Evolutionary conservation across 2,329 filamentous ascomycete genomes (phyloP).

Genomic region (Trichophyton benhamiae): DNA sequence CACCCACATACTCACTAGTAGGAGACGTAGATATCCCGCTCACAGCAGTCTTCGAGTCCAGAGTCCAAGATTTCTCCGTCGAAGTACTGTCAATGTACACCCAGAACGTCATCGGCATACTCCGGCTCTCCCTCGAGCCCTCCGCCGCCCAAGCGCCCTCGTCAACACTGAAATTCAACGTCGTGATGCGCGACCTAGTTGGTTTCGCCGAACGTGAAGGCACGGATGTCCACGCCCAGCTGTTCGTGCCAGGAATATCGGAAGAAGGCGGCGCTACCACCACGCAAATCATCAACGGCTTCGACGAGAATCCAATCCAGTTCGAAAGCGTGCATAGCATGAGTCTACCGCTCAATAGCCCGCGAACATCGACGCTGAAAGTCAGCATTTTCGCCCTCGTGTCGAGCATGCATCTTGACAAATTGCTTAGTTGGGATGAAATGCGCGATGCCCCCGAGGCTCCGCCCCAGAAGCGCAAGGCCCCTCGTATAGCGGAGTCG

Average conservation of each 20-base stretch:
- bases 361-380: slow-evolving; percentile 61
- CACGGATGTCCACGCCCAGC: slow-evolving; percentile 85
- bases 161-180: slow-evolving; percentile 92
- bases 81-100: slow-evolving; percentile 91
- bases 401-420: slow-evolving; percentile 88
- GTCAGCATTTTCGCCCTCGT: slow-evolving; percentile 87
- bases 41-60: slow-evolving; percentile 82
- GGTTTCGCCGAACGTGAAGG: slow-evolving; percentile 94
- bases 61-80: slow-evolving; percentile 85
- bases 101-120: slow-evolving; percentile 75
- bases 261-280: slow-evolving; percentile 73
- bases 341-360: slow-evolving; percentile 72
- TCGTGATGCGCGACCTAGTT: slow-evolving; percentile 91
- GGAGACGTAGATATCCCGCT: slow-evolving; percentile 89
- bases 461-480: slow-evolving; percentile 45
- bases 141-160: slow-evolving; percentile 85
- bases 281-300: slow-evolving; percentile 85
- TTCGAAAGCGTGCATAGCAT: slow-evolving; percentile 99
- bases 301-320: slow-evolving; percentile 80
- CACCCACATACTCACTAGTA: slow-evolving; percentile 83
- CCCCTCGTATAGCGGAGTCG: slow-evolving; percentile 68
- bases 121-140: slow-evolving; percentile 82
- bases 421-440: slow-evolving; percentile 95
- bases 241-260: slow-evolving; percentile 86
- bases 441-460: slow-evolving; percentile 64